Conservation (phyloP, 2,329 filamentous ascomycete genomes). For the Cladophialophora carrionii region DNA sequence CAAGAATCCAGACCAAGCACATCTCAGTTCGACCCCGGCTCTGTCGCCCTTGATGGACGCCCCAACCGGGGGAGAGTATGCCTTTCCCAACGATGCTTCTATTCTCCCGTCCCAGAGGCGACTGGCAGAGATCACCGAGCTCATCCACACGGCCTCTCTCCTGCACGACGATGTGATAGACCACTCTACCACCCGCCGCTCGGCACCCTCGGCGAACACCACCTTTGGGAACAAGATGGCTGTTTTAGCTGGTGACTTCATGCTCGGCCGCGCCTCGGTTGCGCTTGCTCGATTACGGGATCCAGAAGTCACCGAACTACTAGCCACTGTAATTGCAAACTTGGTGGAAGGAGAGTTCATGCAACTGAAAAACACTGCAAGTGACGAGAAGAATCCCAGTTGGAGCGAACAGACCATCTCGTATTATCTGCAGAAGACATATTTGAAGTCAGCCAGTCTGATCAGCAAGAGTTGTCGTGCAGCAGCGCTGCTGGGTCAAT, state of each 20-base stretch:
- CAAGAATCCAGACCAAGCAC: conserved; percentile 68
- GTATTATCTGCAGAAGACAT: conserved; percentile 98
- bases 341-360: conserved; percentile 99
- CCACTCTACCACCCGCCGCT: conserved; percentile 81
- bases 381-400: conserved; percentile 78
- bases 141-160: conserved; percentile 95
- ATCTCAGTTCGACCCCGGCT: conserved; percentile 38
- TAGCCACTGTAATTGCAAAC: conserved; percentile 96
- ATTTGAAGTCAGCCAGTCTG: conserved; percentile 91
- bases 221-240: conserved; percentile 99
- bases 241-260: conserved; percentile 93
- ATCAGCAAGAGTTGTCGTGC: conserved; percentile 96
- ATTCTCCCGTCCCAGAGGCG: conserved; percentile 92
- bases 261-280: conserved; percentile 89
- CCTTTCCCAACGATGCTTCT: conserved; percentile 52
- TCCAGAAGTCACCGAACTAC: conserved; percentile 89
- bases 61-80: conserved; percentile 49
- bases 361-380: conserved; percentile 95
- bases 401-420: conserved; percentile 87
- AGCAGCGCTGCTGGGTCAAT: conserved; percentile 79
- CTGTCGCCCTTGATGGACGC: conserved; percentile 58
- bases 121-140: conserved; percentile 92
- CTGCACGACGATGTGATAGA: conserved; percentile 99
- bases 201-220: conserved; percentile 84
- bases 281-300: conserved; percentile 87